These are phyloP conservation scores for Cephaloascus fragrans DNA, from an alignment of 805 yeast species.

Conservation along the genomic window DNA sequence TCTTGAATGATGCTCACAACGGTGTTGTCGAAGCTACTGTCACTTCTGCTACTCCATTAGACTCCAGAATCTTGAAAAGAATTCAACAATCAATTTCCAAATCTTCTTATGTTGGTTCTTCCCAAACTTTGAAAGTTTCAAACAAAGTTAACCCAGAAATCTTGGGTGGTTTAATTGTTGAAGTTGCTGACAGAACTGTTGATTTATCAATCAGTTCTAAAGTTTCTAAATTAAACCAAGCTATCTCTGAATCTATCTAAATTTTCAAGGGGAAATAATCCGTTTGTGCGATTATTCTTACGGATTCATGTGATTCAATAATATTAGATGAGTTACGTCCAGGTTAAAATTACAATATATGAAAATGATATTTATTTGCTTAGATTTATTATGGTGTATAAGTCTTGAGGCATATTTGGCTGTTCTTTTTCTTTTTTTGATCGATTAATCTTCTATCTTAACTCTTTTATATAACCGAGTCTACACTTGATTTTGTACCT, in stretches of 20 bases:
- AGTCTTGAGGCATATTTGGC: background rate
- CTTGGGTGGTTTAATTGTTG: conserved; percentile 92
- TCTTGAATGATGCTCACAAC: conserved; percentile 78
- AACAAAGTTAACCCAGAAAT: conserved; percentile 85
- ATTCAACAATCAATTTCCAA: conserved; percentile 68
- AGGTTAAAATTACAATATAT: background rate
- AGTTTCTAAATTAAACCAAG: conserved; percentile 82
- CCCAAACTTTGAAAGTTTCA: conserved; percentile 75
- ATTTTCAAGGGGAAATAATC: no score
- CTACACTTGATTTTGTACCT: background rate
- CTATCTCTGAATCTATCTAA: conserved; percentile 79
- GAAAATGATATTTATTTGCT: background rate
- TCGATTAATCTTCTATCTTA: background rate
- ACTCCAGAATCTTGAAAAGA: conserved; percentile 67
- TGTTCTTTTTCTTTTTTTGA: background rate
- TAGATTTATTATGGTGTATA: background rate
- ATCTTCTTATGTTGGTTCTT: conserved; percentile 75
- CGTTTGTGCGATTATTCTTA: no score
- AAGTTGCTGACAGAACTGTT: conserved; percentile 94
- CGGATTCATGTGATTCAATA: no score
- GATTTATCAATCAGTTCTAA: conserved; percentile 82
- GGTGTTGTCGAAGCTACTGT: conserved; percentile 92
- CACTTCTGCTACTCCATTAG: conserved; percentile 80
- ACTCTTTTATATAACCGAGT: background rate
- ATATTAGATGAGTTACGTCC: background rate